Evolutionary conservation across 2,329 filamentous ascomycete genomes (phyloP), one percentile per base, ranked within the genome.

Genomic region (Saccharata proteae): DNA sequence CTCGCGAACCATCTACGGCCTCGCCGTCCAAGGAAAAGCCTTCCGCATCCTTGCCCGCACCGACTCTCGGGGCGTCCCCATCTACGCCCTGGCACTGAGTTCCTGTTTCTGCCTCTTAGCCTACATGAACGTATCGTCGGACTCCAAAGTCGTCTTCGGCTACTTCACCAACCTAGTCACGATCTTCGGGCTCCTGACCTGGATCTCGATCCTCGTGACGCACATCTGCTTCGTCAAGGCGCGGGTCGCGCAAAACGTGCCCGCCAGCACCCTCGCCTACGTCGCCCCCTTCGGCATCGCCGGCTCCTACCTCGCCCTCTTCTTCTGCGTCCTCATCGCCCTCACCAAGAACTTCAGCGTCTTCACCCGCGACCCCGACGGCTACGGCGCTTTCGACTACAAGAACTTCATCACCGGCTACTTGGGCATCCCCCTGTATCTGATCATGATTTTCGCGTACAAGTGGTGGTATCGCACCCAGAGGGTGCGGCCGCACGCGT

Each of bases 311-410:
- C 60, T 62, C 37, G 78, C 78, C 0, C 64, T 90, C 2, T 60
- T 64, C 47, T 76, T 84, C 58, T 84, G 79, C 57, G 65, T 68
- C 46, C 49, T 90, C 19, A 80, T 90, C 38, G 71, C 78, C 2
- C 49, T 92, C 30, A 88, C 82, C 48, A 92, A 90, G 69, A 86
- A 84, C 64, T 90, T 74, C 56, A 65, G 71, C 34, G 76, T 79
- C 37, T 90, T 90, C 54, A 63, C 72, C 3, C 17, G 55, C 52
- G 36, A 54, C 45, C n/a, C n/a, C n/a, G 5, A 39, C 51, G 43
- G 59, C 42, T 62, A 65, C 35, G 65, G 64, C 32, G 61, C 62
- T 30, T 81, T 81, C 41, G 71, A 80, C 53, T 80, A 80, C 63
- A 75, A 79, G 62, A 76, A 70, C 45, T 85, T 86, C 56, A 71